Conservation (phyloP, 306 rosid genomes). For the Trichosanthes cucumerina region DNA sequence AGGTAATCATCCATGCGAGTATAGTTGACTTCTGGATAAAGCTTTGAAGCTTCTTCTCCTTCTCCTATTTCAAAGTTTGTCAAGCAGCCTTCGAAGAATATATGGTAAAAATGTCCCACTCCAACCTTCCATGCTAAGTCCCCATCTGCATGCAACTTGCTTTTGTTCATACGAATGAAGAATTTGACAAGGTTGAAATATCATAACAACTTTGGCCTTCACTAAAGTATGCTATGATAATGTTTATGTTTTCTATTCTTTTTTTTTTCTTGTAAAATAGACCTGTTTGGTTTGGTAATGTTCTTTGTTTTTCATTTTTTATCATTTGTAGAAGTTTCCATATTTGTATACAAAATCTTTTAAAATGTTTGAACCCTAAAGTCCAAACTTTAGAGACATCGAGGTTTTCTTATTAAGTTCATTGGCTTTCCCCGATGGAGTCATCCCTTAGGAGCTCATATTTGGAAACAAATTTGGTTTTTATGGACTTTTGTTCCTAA, state of each 20-base stretch:
- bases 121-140: conserved; percentile 51
- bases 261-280: neutral
- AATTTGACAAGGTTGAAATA: neutral
- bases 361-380: too few species aligned
- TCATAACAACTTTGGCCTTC: neutral
- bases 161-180: neutral
- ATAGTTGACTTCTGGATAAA: conserved; percentile 70
- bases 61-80: conserved; percentile 48
- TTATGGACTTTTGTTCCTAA: neutral
- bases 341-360: neutral
- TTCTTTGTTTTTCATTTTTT: neutral
- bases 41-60: conserved; percentile 68
- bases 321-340: neutral
- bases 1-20: conserved; percentile 59
- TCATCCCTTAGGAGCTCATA: neutral
- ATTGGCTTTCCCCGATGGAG: too few species aligned
- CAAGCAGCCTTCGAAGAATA: conserved; percentile 69
- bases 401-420: too few species aligned
- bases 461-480: neutral
- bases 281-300: neutral
- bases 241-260: neutral
- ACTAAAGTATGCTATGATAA: neutral
- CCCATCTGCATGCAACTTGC: conserved; percentile 22
- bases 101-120: conserved; percentile 57
- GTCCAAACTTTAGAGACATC: neutral